Percentiles rank a stretch among this genome's conserved stretches.
phyloP scores from a whole-genome alignment of 2,329 filamentous ascomycete genomes.

The Xylariales sp. region DNA sequence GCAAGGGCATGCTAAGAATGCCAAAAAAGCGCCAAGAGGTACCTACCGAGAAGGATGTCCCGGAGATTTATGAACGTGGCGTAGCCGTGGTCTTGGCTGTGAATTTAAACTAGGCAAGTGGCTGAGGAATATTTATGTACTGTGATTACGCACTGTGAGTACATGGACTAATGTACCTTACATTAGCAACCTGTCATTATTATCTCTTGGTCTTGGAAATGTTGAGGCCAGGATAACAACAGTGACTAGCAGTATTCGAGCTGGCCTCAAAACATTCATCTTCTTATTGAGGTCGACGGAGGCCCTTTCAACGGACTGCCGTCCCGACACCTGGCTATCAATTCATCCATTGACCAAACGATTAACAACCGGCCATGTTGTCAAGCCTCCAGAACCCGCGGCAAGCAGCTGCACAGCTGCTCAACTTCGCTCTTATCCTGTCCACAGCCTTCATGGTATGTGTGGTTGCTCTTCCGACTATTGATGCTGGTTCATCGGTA shows the following conservation, averaged over 20 bases:
- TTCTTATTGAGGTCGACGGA: conserved; percentile 38
- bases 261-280: conserved; percentile 18
- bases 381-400: conserved; percentile 78
- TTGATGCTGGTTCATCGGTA: too few species aligned
- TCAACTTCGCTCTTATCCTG: conserved; percentile 92
- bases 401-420: conserved; percentile 81
- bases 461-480: neutral
- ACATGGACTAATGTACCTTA: neutral
- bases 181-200: conserved; percentile 30
- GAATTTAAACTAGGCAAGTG: neutral
- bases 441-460: conserved; percentile 89
- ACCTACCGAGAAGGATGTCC: too few species aligned
- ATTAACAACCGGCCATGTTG: conserved; percentile 66
- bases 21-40: too few species aligned
- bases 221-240: neutral
- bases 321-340: neutral
- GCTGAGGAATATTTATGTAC: neutral
- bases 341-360: neutral
- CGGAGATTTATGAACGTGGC: too few species aligned
- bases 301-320: neutral
- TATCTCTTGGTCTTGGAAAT: conserved; percentile 1
- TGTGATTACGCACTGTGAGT: neutral
- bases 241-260: conserved; percentile 7
- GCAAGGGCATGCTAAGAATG: too few species aligned
- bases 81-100: too few species aligned